Conservation (phyloP, 768 basidiomycete genomes). For the Epithele typhae region DNA sequence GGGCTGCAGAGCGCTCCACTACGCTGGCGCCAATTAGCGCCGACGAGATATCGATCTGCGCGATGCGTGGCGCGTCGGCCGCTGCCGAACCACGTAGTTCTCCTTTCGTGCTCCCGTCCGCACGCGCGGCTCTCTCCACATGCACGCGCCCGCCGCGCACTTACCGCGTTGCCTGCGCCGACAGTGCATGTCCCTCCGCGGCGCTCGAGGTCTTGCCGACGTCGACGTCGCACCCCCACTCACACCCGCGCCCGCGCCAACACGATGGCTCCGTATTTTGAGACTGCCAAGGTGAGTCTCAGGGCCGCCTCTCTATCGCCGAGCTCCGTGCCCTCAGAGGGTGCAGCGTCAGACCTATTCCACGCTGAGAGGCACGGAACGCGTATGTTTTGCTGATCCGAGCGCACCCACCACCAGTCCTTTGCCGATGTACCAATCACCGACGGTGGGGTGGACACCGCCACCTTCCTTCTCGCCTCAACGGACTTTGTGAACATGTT, state of each 20-base stretch:
- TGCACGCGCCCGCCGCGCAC: not conserved
- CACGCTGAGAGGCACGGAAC: no score
- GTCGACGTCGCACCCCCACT: no score
- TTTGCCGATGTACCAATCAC: conserved; percentile 80
- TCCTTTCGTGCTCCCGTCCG: not conserved
- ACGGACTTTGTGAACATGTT: conserved; percentile 79
- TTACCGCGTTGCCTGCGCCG: not conserved
- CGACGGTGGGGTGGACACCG: conserved; percentile 75
- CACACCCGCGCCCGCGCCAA: not conserved
- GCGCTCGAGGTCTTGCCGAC: no score
- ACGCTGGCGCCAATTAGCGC: conserved; percentile 11
- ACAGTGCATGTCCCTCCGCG: not conserved
- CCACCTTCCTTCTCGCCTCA: conserved; percentile 79
- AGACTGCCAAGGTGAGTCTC: conserved; percentile 55
- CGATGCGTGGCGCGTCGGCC: conserved; percentile 4
- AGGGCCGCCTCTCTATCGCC: conserved; percentile 18
- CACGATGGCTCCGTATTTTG: conserved; percentile 57
- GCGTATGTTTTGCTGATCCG: conserved; percentile 2
- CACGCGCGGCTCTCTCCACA: no score
- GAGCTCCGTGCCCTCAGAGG: not conserved
- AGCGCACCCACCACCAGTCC: conserved; percentile 46
- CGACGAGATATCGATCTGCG: conserved; percentile 18
- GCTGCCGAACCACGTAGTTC: conserved; percentile 5
- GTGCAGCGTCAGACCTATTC: conserved; percentile 7
- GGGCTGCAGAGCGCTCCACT: conserved; percentile 4